Evolutionary conservation across 495 filamentous ascomycete genomes (phyloP).

Genomic region (Podospora pseudoanserina): DNA sequence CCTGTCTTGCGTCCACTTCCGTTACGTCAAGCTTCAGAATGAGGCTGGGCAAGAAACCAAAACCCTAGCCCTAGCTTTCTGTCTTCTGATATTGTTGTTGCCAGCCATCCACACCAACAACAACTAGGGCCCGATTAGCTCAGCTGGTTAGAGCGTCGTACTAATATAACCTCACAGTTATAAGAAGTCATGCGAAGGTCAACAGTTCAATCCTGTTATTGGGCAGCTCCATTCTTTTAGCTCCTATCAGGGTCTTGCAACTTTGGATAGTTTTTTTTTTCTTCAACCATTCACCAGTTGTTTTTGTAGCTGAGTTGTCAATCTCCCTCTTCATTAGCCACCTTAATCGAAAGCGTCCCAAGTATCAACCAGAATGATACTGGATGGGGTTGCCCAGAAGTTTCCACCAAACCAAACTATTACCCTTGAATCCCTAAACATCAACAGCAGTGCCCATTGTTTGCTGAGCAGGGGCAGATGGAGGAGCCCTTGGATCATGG

Average conservation of each 20-base stretch:
- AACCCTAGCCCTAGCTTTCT: not conserved
- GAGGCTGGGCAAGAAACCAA: not conserved
- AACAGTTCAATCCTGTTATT: conserved; percentile 19
- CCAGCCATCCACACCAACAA: not conserved
- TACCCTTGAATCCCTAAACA: not conserved
- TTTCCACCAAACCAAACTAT: not conserved
- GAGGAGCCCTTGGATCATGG: not conserved
- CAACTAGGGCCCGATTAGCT: conserved; percentile 12
- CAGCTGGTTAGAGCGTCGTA: conserved; percentile 15
- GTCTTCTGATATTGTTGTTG: too few species aligned
- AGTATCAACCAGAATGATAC: not conserved
- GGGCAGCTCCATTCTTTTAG: conserved; percentile 1
- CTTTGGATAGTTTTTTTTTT: too few species aligned
- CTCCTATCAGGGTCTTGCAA: too few species aligned
- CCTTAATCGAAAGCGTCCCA: not conserved
- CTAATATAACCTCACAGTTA: conserved; percentile 10
- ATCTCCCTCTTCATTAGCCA: not conserved
- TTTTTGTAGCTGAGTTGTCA: too few species aligned
- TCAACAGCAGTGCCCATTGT: conserved; percentile 2
- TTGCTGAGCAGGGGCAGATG: not conserved
- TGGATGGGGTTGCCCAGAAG: too few species aligned
- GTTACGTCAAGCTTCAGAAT: not conserved
- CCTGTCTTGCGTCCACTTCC: not conserved
- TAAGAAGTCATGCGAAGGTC: conserved; percentile 15
- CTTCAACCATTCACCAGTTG: too few species aligned